Base-by-base conservation (phyloP, 441 rosid species). In the Monsonia emarginata region DNA sequence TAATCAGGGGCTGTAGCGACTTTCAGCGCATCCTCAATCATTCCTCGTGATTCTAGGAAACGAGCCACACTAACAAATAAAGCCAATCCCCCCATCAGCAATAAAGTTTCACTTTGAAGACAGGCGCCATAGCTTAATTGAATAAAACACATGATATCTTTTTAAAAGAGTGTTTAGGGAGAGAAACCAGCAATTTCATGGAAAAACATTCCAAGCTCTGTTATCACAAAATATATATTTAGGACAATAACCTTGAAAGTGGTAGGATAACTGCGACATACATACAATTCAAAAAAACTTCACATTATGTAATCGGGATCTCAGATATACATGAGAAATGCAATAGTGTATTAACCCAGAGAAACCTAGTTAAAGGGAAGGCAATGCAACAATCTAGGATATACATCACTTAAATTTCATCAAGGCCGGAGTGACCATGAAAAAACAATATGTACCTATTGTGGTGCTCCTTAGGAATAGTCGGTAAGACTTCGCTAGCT, bases 1-100 rank as follows among this genome's bases (percentile, higher is more conserved):
- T 95, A 95, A 77, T 91, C 98, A 70, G 97, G 90, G 54, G 91
- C 99, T n/a, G 95, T 88, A 54, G 99, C 99, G 73, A 89, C 96
- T 74, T 91, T 96, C 69, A 94, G 76, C 67, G 99, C 99, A 73
- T 87, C 87, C 80, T 95, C 97, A 67, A 84, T 75, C 99, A 91
- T 95, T 61, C 97, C 96, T 57, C 99, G 89, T 58, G 99, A 61
- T 79, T 94, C 98, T 91, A 94, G 77, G 86, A 94, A 94, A 65
- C 71, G 95, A 61, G 98, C 98, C 82, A 94, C 97, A 73, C 98
- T 94, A 72, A 74, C 74, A 79, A 69, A 34, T 64, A 58, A 73
- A 72, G 64, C 48, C 70, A 71, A 67, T 61, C 69, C 65, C 65
- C 40, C 61, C 16, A 69, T 63, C 30, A 68, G 36, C 36, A 63